Evolutionary conservation across 768 basidiomycete genomes (phyloP).

Genomic region (Clavulina sp.): DNA sequence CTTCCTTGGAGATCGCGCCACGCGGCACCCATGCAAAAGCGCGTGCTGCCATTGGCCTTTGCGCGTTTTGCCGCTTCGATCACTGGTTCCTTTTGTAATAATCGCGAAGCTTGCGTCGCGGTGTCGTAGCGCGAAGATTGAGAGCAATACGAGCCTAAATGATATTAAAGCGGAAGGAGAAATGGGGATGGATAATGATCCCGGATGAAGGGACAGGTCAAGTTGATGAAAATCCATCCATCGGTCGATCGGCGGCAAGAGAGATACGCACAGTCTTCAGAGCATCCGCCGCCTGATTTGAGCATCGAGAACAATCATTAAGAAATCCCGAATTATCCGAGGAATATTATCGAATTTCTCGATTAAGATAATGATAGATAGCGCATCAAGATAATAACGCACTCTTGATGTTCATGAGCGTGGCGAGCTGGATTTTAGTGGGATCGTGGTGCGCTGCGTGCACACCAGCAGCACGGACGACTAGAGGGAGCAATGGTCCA

Average conservation of each 20-base stretch:
- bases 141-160: constrained; percentile 83
- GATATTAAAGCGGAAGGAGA: not conserved
- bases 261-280: constrained; percentile 70
- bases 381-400: constrained; percentile 20
- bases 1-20: constrained; percentile 91
- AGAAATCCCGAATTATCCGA: constrained; percentile 1
- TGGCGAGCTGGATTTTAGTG: constrained; percentile 84
- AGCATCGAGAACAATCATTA: constrained; percentile 15
- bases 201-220: constrained; percentile 5
- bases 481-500: constrained; percentile 68
- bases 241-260: not conserved
- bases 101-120: constrained; percentile 68
- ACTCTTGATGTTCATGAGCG: constrained; percentile 98
- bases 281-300: constrained; percentile 70
- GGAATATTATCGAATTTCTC: not conserved
- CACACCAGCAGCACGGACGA: constrained; percentile 68
- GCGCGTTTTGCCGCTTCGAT: constrained; percentile 83
- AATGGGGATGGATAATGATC: not conserved
- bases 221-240: not conserved
- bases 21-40: constrained; percentile 98
- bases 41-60: constrained; percentile 89
- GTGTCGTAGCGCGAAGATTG: constrained; percentile 91
- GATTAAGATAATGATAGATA: not conserved
- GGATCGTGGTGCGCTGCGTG: constrained; percentile 82
- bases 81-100: constrained; percentile 83